Evolutionary conservation across 352 stramenopile genomes (phyloP), one percentile per base, ranked within the genome.

Genomic region (Pythium apleroticum): DNA sequence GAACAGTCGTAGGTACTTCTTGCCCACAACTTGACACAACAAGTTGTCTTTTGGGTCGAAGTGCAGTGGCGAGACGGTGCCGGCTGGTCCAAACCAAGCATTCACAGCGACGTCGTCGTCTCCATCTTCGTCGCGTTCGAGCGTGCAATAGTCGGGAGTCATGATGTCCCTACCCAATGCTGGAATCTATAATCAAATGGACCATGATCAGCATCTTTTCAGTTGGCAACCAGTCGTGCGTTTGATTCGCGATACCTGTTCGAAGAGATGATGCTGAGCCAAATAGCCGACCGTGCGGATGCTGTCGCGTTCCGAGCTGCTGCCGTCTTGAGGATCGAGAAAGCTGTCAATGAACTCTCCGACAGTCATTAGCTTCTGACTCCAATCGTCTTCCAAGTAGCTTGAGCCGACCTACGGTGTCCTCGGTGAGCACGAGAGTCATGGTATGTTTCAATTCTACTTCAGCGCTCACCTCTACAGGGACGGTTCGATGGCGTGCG

Each of bases 21-120:
- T 52, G 0, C 88, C 89, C 4, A 95, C 77, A 30, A 96, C 86
- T 61, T 97, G 90, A 28, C 86, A 95, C 0, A 97, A 75, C 30
- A 97, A 58, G 57, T 97, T 97, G 72, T 97, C 90, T 64, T 93
- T 93, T 10, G 84, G 88, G 45, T 97, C 90, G 54, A 90, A 95
- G 66, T 97, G 90, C 57, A 96, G 67, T 15, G 90, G 90, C 7
- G 89, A 97, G 7, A 96, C 75, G 0, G 90, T 97, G 17, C 74
- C 74, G 4, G 65, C 57, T 0, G 90, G 90, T 12, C 90, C 90
- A 37, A 97, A 94, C 89, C 90, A 97, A 25, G 86, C 84, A 60
- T 97, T 96, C 22, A 91, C 69, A 0, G 86, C 82, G 17, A 97
- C 80, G 57, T 91, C 85, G 31, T 90, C 76, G 33, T 84, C 69